Evolutionary conservation across 805 yeast genomes (phyloP), one percentile per base, ranked within the genome.

Genomic region (Ogataea zsoltii): DNA sequence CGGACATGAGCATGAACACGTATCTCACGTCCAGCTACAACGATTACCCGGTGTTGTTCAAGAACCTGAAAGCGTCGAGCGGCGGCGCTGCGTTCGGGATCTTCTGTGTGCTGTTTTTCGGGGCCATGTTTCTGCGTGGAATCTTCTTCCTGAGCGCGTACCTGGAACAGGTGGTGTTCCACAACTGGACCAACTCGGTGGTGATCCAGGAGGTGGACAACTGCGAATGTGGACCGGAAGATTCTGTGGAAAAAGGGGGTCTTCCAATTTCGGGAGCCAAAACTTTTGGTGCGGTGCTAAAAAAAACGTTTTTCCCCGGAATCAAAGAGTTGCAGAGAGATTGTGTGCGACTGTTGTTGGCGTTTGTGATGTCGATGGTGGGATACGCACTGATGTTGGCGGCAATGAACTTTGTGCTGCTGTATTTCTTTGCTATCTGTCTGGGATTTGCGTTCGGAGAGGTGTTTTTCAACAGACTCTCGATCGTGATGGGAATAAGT

Each of bases 371-470:
- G 2, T 84, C 86, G 16, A 70, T 85, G 73, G 60, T 86, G 39
- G 83, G 85, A 11, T 86, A 82, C 59, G 83, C 83, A 29, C 65
- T 86, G 56, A 86, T 86, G 95, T 73, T 86, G 67, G 90, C 82
- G 13, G 85, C 85, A 5, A 86, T 86, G 95, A 72, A 85, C 33
- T 85, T 72, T 60, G 75, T 84, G 7, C 54, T 84, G 37, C 66
- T 80, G 0, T 86, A 86, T 54, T 83, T 86, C 63, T 86, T 86
- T 65, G 92, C 88, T 2, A 82, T 84, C 25, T 78, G 83, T 14
- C 55, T 82, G 14, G 95, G 95, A 10, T 67, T 84, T 48, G 75
- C 90, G 0, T 67, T 84, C 45, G 88, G 88, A 30, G 87, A 85
- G 56, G 79, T 85, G 35, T 75, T 79, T 55, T 84, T 83, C 65